These are phyloP conservation scores for Chenopodium suecicum DNA, from an alignment of 148 eudicot genomes.

Conservation along the genomic window DNA sequence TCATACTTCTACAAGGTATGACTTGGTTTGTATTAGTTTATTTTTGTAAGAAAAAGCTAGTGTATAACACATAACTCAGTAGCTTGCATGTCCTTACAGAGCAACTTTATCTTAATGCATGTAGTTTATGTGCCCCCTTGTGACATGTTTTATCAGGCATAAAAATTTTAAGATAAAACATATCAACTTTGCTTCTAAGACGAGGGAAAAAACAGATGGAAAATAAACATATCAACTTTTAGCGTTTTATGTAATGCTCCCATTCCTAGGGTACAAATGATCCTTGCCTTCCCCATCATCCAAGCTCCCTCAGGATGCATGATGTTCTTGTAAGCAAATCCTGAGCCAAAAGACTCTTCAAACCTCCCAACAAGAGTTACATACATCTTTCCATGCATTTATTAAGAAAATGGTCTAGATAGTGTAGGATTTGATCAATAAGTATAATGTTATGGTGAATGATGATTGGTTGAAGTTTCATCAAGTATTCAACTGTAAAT, in stretches of 20 bases:
- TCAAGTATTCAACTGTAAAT: background rate
- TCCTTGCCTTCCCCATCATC: background rate
- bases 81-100: background rate
- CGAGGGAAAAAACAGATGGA: background rate
- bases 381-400: background rate
- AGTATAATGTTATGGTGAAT: background rate
- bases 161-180: background rate
- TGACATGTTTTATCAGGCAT: background rate
- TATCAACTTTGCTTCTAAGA: too few relatives aligned
- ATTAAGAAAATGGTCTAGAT: background rate
- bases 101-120: background rate
- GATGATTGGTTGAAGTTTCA: background rate
- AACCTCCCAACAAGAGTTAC: background rate
- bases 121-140: background rate
- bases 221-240: background rate
- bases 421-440: background rate
- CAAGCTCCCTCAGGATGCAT: background rate
- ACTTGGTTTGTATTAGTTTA: background rate
- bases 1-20: conserved; percentile 67
- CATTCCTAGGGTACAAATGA: background rate
- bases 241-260: background rate
- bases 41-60: background rate
- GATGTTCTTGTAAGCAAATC: background rate
- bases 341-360: too few relatives aligned
- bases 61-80: conserved; percentile 1